Conservation (phyloP, 208 protist species). For the Sergeia podlipaevii region DNA sequence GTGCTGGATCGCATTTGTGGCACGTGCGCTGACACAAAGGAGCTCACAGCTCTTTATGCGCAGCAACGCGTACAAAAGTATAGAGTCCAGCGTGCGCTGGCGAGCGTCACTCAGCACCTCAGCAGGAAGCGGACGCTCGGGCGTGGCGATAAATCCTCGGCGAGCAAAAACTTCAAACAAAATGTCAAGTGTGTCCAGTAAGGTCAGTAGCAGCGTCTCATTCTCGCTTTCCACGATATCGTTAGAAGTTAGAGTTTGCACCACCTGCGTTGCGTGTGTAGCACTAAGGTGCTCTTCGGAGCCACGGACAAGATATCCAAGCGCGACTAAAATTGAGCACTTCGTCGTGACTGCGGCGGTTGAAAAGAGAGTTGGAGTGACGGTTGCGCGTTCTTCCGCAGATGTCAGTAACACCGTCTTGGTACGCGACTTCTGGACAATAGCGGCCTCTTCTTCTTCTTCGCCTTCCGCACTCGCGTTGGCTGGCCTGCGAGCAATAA, state of each 20-base stretch:
- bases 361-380: conserved; percentile 73
- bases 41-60: conserved; percentile 46
- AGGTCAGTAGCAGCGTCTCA: conserved; percentile 55
- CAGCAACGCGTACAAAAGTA: conserved; percentile 73
- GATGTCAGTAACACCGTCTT: conserved; percentile 68
- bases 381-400: conserved; percentile 9
- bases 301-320: conserved; percentile 63
- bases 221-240: conserved; percentile 70
- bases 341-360: conserved; percentile 73
- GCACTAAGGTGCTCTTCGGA: conserved; percentile 56
- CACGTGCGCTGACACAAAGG: conserved; percentile 24
- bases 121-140: conserved; percentile 44
- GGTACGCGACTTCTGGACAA: conserved; percentile 39
- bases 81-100: conserved; percentile 77
- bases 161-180: conserved; percentile 38
- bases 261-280: conserved; percentile 54
- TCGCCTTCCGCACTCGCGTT: conserved; percentile 9
- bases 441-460: conserved; percentile 24
- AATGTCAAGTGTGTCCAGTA: conserved; percentile 42
- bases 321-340: conserved; percentile 65
- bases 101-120: conserved; percentile 39
- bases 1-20: conserved; percentile 22
- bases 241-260: conserved; percentile 47
- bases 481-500: conserved; percentile 27
- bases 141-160: conserved; percentile 53